A percentile compares a stretch with the other conserved stretches of the same genome.
Conservation (phyloP, 768 basidiomycete species). For the Hemileccinum rubropunctum region DNA sequence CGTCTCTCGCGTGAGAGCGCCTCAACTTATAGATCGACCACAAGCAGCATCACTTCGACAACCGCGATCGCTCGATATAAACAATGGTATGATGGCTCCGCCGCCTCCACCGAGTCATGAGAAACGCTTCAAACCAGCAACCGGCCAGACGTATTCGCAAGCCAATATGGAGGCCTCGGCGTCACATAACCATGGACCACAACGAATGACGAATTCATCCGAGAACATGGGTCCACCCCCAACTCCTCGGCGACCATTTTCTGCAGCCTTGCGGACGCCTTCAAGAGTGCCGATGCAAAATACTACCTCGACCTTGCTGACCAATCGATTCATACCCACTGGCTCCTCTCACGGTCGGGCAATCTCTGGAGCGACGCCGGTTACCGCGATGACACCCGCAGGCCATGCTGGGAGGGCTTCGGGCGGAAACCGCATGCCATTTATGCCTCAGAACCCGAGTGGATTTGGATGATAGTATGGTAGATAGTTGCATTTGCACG, state of each 20-base stretch:
- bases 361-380: constrained; percentile 14
- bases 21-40: constrained; percentile 43
- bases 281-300: constrained; percentile 22
- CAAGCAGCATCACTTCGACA: constrained; percentile 36
- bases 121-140: constrained; percentile 24
- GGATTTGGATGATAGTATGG: constrained; percentile 28
- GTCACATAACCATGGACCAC: constrained; percentile 11
- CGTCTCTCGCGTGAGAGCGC: constrained; percentile 39
- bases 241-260: constrained; percentile 41
- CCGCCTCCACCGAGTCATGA: constrained; percentile 26
- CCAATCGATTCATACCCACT: constrained; percentile 32
- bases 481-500: constrained; percentile 4
- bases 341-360: constrained; percentile 23
- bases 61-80: constrained; percentile 31
- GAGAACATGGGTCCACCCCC: constrained; percentile 52
- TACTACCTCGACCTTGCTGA: constrained; percentile 15
- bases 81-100: constrained; percentile 31
- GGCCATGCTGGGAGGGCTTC: constrained; percentile 17
- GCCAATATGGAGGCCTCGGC: constrained; percentile 12
- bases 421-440: constrained; percentile 52
- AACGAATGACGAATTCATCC: constrained; percentile 22
- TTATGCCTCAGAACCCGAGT: constrained; percentile 38
- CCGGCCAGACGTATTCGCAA: constrained; percentile 13
- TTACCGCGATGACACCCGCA: constrained; percentile 10
- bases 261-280: constrained; percentile 23